Evolutionary conservation across 257 asterid species (phyloP).

Genomic region (Petunia secreta): DNA sequence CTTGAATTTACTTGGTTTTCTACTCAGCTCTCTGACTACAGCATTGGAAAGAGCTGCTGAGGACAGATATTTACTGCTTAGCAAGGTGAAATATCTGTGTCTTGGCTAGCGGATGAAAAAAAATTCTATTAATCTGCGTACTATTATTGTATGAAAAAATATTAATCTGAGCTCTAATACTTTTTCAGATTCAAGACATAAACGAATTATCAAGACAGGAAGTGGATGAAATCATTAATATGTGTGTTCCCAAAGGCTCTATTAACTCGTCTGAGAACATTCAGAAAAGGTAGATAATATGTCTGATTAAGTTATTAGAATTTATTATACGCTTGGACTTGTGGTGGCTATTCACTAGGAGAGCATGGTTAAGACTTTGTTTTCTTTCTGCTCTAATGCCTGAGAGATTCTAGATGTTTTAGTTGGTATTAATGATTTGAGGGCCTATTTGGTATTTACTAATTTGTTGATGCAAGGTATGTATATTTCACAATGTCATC

Average conservation of each 20-base stretch:
- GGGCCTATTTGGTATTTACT: too few relatives aligned
- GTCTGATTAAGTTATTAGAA: neutral
- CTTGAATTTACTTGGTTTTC: constrained; percentile 54
- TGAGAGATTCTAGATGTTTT: neutral
- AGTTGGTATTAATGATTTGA: too few relatives aligned
- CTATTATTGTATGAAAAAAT: too few relatives aligned
- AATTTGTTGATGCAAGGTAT: too few relatives aligned
- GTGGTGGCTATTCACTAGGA: neutral
- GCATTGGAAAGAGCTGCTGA: constrained; percentile 78
- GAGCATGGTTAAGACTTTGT: neutral
- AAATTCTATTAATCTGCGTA: neutral
- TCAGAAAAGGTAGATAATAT: constrained; percentile 64
- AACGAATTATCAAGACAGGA: constrained; percentile 95
- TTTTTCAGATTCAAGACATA: constrained; percentile 79
- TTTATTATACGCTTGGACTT: neutral
- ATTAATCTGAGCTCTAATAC: neutral
- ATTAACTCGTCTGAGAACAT: constrained; percentile 72
- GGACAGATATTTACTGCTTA: constrained; percentile 80
- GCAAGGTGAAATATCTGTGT: constrained; percentile 55
- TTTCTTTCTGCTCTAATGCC: neutral
- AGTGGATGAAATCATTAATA: constrained; percentile 82
- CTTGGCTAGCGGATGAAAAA: neutral
- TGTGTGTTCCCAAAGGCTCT: constrained; percentile 58
- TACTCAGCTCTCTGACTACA: constrained; percentile 64
- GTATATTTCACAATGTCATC: too few relatives aligned